Base-by-base conservation (phyloP, 345 rosid genomes). In the Moringa oleifera region DNA sequence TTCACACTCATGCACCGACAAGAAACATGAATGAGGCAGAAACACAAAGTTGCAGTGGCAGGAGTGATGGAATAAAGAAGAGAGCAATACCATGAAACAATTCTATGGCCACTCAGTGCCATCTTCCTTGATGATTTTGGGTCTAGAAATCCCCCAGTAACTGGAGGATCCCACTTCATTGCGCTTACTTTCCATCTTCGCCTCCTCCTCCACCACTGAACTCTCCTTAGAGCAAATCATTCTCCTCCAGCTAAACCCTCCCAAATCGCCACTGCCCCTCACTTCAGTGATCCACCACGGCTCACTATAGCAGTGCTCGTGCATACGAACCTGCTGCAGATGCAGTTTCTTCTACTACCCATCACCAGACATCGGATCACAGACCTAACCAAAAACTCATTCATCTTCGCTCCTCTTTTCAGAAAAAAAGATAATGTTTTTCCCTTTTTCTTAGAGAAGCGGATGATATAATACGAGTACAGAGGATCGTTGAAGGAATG, bases 61-160 rank as follows among this genome's bases (percentile, higher is more conserved):
- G n/a, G n/a, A n/a, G n/a, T n/a, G n/a, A n/a, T n/a, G n/a, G n/a
- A n/a, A n/a, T n/a, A n/a, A n/a, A n/a, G n/a, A n/a, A n/a, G n/a
- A n/a, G n/a, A n/a, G n/a, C n/a, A 0, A 4, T 79, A 74, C 96
- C 88, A 76, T 84, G 71, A 91, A 91, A 68, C 81, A 84, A 65
- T 91, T 88, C 96, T 93, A 88, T 18, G 93, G 91, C 96, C 96
- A 88, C 52, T 74, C 80, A 0, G 85, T 69, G 23, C 93, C 93
- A 66, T 91, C 93, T 52, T 68, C 84, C 59, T 77, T 64, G 12
- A 66, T 58, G 62, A 88, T 64, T 79, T 73, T 81, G n/a, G 82
- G 82, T 67, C 74, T 79, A 55, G 76, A 61, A 23, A 88, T 77
- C 16, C 96, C 97, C 96, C 97, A 91, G 53, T 91, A 91, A 65